Evolutionary conservation across 495 filamentous ascomycete species (phyloP).

Genomic region (Penicillium herquei): DNA sequence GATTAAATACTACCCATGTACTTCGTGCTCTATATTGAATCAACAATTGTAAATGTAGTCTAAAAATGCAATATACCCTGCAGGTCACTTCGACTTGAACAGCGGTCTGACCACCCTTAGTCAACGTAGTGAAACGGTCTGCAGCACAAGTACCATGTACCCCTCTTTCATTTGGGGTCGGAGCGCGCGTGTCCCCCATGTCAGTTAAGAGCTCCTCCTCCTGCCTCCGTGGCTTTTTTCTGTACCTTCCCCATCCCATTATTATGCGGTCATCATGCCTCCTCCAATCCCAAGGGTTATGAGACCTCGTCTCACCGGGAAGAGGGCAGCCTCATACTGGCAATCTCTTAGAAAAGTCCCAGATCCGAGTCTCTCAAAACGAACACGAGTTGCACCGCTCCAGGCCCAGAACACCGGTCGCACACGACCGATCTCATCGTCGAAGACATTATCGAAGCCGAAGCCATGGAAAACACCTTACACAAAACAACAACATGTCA

Average conservation of each 20-base stretch:
- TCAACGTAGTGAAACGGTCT: conserved; percentile 2
- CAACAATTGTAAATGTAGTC: too few relatives aligned
- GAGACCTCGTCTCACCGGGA: conserved; percentile 16
- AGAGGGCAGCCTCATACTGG: conserved; percentile 24
- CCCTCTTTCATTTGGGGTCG: conserved; percentile 18
- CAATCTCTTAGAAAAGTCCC: conserved; percentile 11
- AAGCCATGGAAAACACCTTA: background rate
- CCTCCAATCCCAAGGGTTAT: conserved; percentile 27
- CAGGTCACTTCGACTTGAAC: conserved; percentile 8
- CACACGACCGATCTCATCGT: conserved; percentile 9
- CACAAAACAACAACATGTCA: background rate
- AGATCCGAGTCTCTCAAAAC: conserved; percentile 5
- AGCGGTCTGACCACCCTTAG: conserved; percentile 3
- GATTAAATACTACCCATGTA: too few relatives aligned
- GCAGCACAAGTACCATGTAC: conserved; percentile 10
- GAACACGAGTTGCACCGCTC: background rate
- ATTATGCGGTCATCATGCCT: background rate
- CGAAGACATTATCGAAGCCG: background rate
- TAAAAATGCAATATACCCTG: background rate
- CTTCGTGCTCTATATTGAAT: too few relatives aligned
- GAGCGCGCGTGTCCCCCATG: conserved; percentile 15
- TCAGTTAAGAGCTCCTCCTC: background rate
- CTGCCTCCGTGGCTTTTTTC: conserved; percentile 1
- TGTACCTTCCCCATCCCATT: background rate
- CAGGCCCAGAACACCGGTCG: background rate